Evolutionary conservation across 768 basidiomycete genomes (phyloP), one percentile per base, ranked within the genome.

Genomic region (Phanerochaete carnosa): DNA sequence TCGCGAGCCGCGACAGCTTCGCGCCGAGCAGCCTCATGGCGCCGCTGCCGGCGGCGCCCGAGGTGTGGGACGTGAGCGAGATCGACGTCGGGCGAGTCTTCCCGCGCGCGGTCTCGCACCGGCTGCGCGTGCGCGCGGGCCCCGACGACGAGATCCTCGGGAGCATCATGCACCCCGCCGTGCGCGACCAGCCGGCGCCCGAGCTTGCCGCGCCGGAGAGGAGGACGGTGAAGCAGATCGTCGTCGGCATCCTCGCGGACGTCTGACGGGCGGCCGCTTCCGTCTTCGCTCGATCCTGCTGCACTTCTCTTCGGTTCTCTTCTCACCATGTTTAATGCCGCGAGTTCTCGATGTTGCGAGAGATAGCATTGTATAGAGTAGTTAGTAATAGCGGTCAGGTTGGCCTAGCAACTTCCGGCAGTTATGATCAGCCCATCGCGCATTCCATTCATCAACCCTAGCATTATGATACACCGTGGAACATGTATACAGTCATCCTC

Each of bases 31-130:
- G 22, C 54, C 35, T 61, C 47, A 29, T 39, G 30, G 37, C 50
- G 50, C 66, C 60, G 45, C 26, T 66, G 56, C 59, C 62, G n/a
- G 52, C 55, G n/a, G 60, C 65, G 54, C 70, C 72, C 25, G 66
- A 69, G 53, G 65, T 66, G 28, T 66, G 71, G 63, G 88, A 89
- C 59, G 84, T 89, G 3, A 87, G 87, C 5, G 88, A 90, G 70
- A 85, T 86, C 59, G 88, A 93, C 65, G 79, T 90, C 63, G 88
- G 88, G 58, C 80, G 88, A 60, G 84, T 91, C 29, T 82, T 90
- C 63, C 89, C 89, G 35, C 75, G 89, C 23, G 84, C 87, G 0
- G 80, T 93, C 30, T 86, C 88, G 7, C 92, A 94, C 73, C 86
- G 92, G 12, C 68, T 94, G 61, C 78, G 87, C 53, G 81, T 90